These are phyloP conservation scores for Syzygium jambos DNA, from an alignment of 345 rosid species.

Conservation along the genomic window DNA sequence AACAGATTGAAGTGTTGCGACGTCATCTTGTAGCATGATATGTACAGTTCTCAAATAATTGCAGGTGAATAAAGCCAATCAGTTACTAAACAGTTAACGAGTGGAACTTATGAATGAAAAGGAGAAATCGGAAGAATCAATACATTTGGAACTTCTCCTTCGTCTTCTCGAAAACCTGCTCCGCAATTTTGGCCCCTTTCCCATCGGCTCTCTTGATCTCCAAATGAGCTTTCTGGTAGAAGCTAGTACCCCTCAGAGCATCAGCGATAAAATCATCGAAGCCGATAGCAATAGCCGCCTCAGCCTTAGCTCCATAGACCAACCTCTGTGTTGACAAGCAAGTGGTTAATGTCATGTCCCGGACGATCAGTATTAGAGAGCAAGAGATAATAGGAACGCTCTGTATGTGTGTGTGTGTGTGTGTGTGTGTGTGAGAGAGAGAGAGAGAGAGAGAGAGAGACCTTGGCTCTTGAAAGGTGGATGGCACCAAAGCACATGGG, in stretches of 20 bases:
- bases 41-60: not conserved
- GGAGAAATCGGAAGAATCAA: slow-evolving; percentile 13
- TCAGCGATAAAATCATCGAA: slow-evolving; percentile 74
- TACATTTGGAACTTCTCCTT: slow-evolving; percentile 74
- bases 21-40: not conserved
- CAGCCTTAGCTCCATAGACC: slow-evolving; percentile 67
- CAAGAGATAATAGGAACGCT: not conserved
- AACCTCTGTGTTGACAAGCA: slow-evolving; percentile 27
- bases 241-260: slow-evolving; percentile 51
- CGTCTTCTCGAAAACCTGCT: slow-evolving; percentile 84
- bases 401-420: no score
- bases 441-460: not conserved
- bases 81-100: not conserved
- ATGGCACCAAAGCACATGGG: slow-evolving; percentile 75
- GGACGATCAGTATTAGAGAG: not conserved
- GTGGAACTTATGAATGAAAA: not conserved
- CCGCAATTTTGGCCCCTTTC: slow-evolving; percentile 61
- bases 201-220: slow-evolving; percentile 85
- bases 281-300: slow-evolving; percentile 70
- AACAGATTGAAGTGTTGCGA: not conserved
- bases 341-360: not conserved
- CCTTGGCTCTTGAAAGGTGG: slow-evolving; percentile 56
- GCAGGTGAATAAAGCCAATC: not conserved
- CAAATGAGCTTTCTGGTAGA: slow-evolving; percentile 51
- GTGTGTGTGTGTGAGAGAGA: no score